A percentile compares a stretch with the other conserved stretches of the same genome.
phyloP scores from a whole-genome alignment of 2,329 filamentous ascomycete species.

The Aspergillus pseudoglaucus region DNA sequence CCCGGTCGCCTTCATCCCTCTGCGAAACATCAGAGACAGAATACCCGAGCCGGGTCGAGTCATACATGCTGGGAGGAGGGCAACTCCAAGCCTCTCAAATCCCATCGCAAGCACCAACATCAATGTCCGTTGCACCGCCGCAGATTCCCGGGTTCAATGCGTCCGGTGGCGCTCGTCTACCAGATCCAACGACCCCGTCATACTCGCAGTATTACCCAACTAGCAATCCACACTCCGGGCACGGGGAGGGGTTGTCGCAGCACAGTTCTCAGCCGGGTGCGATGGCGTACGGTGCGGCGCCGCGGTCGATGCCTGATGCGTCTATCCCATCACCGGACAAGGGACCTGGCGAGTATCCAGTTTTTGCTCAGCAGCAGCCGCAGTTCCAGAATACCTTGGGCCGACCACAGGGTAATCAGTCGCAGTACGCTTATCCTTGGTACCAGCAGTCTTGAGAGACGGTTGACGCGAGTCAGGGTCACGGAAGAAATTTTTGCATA shows the following conservation, averaged over 20 bases:
- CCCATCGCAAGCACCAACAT: background rate
- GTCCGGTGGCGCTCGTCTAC: slow-evolving; percentile 8
- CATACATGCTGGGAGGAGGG: slow-evolving; percentile 11
- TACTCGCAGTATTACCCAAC: slow-evolving; percentile 17
- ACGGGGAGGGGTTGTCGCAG: slow-evolving; percentile 8
- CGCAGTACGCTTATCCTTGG: slow-evolving; percentile 15
- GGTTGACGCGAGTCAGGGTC: background rate
- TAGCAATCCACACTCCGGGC: slow-evolving; percentile 7
- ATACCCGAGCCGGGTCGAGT: slow-evolving; percentile 19
- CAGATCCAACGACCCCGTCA: slow-evolving; percentile 11
- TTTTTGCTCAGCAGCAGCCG: slow-evolving; percentile 8
- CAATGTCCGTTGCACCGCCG: slow-evolving; percentile 11
- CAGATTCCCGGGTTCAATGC: slow-evolving; percentile 16
- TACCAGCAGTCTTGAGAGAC: slow-evolving; percentile 9
- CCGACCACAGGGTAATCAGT: slow-evolving; percentile 6
- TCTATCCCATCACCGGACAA: slow-evolving; percentile 5
- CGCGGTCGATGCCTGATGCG: slow-evolving; percentile 17
- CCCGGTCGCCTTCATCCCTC: slow-evolving; percentile 20
- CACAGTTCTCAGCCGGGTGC: slow-evolving; percentile 7
- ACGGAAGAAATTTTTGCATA: background rate
- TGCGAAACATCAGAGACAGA: slow-evolving; percentile 23
- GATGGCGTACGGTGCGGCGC: slow-evolving; percentile 10
- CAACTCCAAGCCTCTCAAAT: slow-evolving; percentile 10
- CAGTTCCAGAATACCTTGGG: slow-evolving; percentile 7
- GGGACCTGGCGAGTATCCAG: slow-evolving; percentile 10